These are phyloP conservation scores for Panicum hallii DNA, from an alignment of 202 grass and related monocot species.

Conservation along the genomic window DNA sequence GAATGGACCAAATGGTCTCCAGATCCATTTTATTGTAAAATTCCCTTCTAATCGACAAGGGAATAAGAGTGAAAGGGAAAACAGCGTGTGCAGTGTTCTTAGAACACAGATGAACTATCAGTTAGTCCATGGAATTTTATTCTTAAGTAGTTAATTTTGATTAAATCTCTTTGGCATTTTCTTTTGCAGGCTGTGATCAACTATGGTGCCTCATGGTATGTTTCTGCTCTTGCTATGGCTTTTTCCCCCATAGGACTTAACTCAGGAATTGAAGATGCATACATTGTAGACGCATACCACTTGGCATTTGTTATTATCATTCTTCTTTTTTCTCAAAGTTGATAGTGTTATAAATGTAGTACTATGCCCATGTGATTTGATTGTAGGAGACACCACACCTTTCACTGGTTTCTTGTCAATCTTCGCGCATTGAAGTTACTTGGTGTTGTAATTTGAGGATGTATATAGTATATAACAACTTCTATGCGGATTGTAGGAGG, in stretches of 20 bases:
- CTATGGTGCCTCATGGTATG: conserved; percentile 92
- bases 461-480: neutral
- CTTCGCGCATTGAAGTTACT: neutral
- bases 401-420: neutral
- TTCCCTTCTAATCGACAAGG: neutral
- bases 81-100: neutral
- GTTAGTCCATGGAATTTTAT: neutral
- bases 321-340: neutral
- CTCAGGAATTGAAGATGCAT: neutral
- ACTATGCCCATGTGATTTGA: neutral
- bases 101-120: neutral
- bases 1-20: neutral
- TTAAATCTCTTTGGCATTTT: conserved; percentile 18
- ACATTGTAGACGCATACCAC: neutral
- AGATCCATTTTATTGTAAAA: neutral
- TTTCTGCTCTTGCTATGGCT: neutral
- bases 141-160: conserved; percentile 2
- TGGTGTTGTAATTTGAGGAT: neutral
- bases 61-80: neutral
- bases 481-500: too few relatives aligned
- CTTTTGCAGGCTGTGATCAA: conserved; percentile 74
- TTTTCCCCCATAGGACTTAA: neutral
- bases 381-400: neutral
- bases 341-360: neutral
- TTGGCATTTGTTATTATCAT: neutral